Evolutionary conservation across 306 rosid genomes (phyloP), one percentile per base, ranked within the genome.

Genomic region (Dryas alaskensis): DNA sequence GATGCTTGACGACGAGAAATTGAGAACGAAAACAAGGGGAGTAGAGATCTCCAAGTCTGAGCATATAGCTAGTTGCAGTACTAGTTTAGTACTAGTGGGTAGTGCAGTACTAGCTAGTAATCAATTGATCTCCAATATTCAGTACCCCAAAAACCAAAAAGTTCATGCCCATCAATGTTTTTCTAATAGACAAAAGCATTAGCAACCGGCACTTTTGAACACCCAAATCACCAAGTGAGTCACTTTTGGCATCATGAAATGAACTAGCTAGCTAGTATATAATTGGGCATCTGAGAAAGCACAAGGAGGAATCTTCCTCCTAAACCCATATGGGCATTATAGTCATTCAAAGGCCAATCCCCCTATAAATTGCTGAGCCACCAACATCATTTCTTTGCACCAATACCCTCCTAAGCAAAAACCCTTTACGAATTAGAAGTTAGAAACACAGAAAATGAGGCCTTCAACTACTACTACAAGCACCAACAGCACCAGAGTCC

Each of bases 301-400:
- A 82, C 65, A 78, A 22, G 64, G 77, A 67, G 65, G 84, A 82
- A 82, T 84, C 83, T 82, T 83, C 87, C 62, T 8, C 80, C 52
- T 43, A 37, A 65, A 22, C 49, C 80, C 59, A 75, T 65, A 79
- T 63, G 92, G 96, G 82, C 45, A 86, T 73, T 80, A 73, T 70
- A 31, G 92, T 84, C 76, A 90, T 81, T 79, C 8, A n/a, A 52
- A 51, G 37, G n/a, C 49, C 37, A 14, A 8, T 14, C 4, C 43
- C 67, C 3, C 78, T 89, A 89, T 89, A 89, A 87, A 87, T 78
- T 67, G 76, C 39, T 69, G 58, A 79, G 65, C 49, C 76, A 27
- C 67, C 81, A 45, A 51, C 73, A 70, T 75, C 70, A 48, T 16
- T 65, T 67, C 76, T 78, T 54, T 46, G 55, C 73, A 49, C 19